phyloP scores from a whole-genome alignment of 2,329 filamentous ascomycete species.

The Botrytis elliptica region DNA sequence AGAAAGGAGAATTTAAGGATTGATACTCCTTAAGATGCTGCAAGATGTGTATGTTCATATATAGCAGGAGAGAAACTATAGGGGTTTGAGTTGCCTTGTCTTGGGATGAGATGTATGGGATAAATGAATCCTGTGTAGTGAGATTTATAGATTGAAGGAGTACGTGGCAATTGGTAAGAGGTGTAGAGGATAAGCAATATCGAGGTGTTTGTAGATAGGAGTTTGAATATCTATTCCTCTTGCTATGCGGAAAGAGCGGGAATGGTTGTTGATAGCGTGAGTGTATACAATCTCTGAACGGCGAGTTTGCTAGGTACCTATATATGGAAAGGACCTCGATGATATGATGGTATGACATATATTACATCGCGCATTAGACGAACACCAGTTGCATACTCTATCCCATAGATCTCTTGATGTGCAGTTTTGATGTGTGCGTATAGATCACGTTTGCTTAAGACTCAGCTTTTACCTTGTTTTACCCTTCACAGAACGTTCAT shows the following conservation, averaged over 20 bases:
- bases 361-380: neutral
- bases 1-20: neutral
- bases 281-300: neutral
- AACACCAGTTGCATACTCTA: neutral
- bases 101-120: too few species aligned
- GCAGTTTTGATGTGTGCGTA: neutral
- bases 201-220: too few species aligned
- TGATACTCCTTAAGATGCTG: too few species aligned
- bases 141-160: too few species aligned
- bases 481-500: neutral
- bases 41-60: too few species aligned
- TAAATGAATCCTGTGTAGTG: too few species aligned
- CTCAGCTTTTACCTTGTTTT: neutral
- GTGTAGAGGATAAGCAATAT: too few species aligned
- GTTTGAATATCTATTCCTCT: too few species aligned
- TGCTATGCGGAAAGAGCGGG: neutral
- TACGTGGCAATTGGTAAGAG: too few species aligned
- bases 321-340: neutral
- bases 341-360: neutral
- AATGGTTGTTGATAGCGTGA: neutral
- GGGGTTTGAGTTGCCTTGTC: too few species aligned
- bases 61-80: too few species aligned
- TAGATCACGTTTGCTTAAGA: too few species aligned
- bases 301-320: neutral
- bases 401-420: neutral